Conservation (phyloP, 441 rosid species). For the Adansonia madagascariensis region DNA sequence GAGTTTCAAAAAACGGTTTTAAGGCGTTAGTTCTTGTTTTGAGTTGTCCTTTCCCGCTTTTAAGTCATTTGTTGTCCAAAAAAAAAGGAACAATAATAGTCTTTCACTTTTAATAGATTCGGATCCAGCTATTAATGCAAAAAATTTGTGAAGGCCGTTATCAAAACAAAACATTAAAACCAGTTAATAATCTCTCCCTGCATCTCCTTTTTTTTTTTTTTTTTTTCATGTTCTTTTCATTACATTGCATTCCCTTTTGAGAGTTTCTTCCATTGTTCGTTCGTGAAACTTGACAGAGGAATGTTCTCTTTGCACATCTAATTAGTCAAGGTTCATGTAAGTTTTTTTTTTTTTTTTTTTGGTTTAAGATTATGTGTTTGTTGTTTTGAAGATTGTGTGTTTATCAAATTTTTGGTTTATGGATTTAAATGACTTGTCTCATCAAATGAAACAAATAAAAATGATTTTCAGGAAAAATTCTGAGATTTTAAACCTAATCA, state of each 20-base stretch:
- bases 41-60: neutral
- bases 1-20: constrained; percentile 16
- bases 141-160: constrained; percentile 23
- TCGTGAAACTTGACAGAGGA: constrained; percentile 45
- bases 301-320: constrained; percentile 30
- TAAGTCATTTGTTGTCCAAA: neutral
- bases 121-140: constrained; percentile 44
- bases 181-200: constrained; percentile 21
- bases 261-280: constrained; percentile 32
- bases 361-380: no score
- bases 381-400: no score
- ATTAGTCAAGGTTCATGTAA: constrained; percentile 27
- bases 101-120: constrained; percentile 10
- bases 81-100: constrained; percentile 28
- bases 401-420: no score
- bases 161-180: neutral
- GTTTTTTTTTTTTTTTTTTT: neutral
- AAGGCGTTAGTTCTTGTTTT: neutral
- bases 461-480: neutral
- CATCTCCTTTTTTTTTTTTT: neutral
- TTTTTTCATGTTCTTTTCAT: neutral
- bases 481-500: neutral
- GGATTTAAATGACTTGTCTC: no score
- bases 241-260: constrained; percentile 41
- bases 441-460: no score